Evolutionary conservation across 176 grass and related monocot genomes (phyloP), one percentile per base, ranked within the genome.

Genomic region (Oryza glaberrima): DNA sequence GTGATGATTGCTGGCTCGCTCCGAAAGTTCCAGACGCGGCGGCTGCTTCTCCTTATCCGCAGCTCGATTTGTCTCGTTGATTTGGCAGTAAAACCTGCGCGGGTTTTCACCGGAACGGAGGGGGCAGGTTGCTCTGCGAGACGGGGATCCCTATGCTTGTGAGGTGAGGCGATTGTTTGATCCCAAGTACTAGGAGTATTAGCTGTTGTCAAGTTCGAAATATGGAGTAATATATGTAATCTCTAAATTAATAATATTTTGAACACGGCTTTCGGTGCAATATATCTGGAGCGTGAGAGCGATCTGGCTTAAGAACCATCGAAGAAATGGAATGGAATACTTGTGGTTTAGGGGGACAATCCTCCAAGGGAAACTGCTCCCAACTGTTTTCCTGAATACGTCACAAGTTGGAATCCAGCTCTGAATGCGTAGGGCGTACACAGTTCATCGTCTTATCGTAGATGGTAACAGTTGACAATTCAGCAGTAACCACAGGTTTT

Each of bases 161-260:
- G 73, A 34, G 9, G 14, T 6, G 10, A 43, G 41, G 51, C 65
- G 23, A 30, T 48, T 20, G 2, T 76, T 64, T 15, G 7, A 8
- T 25, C 7, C 5, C 1, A 17, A 72, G 7, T 32, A 32, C 30
- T 43, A 43, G 41, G 41, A 44, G 32, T 13, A 28, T 28, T 46
- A 88, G 81, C 81, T 89, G 48, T 80, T 41, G 26, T 75, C 77
- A 79, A 67, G 4, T 7, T 54, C 13, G 3, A 43, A 14, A 47
- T 56, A 13, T 7, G 43, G 43, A 44, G 9, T 11, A 9, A 10
- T 44, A 16, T 52, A 52, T 16, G 15, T 7, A 58, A 58, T 15
- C 54, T 20, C 17, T n/a, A 15, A 56, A 58, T n/a, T 58, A 58
- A n/a, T 8, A 7, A 58, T 8, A 10, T 13, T 19, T 15, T 34